These are phyloP conservation scores for Escallonia herrerae DNA, from an alignment of 129 eudicot species.

Conservation along the genomic window DNA sequence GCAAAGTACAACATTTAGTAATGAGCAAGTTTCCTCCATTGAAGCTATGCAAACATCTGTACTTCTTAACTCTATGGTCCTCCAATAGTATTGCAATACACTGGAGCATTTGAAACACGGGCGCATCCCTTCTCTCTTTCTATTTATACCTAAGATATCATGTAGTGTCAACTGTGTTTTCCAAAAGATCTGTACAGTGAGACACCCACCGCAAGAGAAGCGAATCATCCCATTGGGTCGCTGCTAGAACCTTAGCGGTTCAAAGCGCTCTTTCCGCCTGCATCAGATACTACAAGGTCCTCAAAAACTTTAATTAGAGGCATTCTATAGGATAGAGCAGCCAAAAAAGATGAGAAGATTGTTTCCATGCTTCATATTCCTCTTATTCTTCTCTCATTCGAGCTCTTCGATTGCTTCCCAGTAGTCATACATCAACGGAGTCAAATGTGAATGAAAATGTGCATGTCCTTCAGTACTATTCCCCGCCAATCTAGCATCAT, in stretches of 20 bases:
- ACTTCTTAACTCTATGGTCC: too few species aligned
- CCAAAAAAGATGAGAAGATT: background rate
- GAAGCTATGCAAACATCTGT: too few species aligned
- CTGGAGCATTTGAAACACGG: too few species aligned
- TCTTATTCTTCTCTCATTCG: background rate
- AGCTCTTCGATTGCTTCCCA: background rate
- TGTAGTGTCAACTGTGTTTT: too few species aligned
- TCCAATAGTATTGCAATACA: too few species aligned
- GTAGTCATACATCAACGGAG: constrained; percentile 23
- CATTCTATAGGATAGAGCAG: background rate
- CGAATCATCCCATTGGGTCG: background rate
- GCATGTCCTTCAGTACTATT: constrained; percentile 1
- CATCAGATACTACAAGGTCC: background rate
- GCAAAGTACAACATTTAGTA: too few species aligned
- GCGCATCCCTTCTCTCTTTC: too few species aligned
- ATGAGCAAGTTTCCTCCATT: too few species aligned
- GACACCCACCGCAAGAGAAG: background rate
- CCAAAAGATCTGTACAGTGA: background rate
- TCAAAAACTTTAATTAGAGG: background rate
- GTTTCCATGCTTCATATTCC: too few species aligned
- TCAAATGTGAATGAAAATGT: constrained; percentile 7
- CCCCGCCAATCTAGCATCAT: constrained; percentile 43
- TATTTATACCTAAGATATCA: too few species aligned
- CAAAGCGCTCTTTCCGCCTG: background rate
- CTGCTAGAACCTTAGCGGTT: too few species aligned